A percentile compares a stretch with the other conserved stretches of the same genome.
phyloP scores from a whole-genome alignment of 148 eudicot species.

The Rhododendron vialii region DNA sequence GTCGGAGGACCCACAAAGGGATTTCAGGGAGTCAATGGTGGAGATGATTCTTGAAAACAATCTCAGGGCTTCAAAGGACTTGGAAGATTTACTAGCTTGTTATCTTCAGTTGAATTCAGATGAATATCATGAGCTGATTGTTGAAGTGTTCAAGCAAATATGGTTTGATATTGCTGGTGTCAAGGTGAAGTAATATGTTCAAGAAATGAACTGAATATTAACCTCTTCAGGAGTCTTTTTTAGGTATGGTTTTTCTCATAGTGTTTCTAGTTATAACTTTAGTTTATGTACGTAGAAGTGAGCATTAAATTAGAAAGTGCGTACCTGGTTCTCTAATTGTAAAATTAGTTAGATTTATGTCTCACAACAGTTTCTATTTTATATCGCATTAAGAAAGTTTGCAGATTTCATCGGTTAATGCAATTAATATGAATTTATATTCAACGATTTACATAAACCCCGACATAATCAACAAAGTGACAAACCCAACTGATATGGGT shows the following conservation, averaged over 20 bases:
- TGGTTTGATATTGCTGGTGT: conserved; percentile 61
- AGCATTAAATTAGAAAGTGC: background rate
- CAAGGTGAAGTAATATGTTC: conserved; percentile 3
- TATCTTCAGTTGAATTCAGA: conserved; percentile 69
- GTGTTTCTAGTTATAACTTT: background rate
- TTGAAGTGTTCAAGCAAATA: conserved; percentile 77
- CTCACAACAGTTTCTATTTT: background rate
- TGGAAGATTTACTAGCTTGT: conserved; percentile 83
- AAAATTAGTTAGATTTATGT: too few species aligned
- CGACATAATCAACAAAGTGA: background rate
- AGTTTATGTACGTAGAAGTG: background rate
- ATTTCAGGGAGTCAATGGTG: conserved; percentile 88
- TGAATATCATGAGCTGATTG: conserved; percentile 78
- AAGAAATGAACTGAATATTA: background rate
- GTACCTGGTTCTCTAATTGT: background rate
- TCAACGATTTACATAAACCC: background rate
- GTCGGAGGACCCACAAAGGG: conserved; percentile 61
- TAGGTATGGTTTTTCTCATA: background rate
- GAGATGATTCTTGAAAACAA: conserved; percentile 84
- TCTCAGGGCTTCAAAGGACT: conserved; percentile 55
- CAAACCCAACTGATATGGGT: background rate
- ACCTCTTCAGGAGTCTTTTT: background rate
- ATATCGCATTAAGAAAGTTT: background rate
- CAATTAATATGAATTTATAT: background rate
- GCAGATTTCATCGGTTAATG: background rate